Conservation (phyloP, 2,329 filamentous ascomycete genomes). For the Monosporascus sp. region DNA sequence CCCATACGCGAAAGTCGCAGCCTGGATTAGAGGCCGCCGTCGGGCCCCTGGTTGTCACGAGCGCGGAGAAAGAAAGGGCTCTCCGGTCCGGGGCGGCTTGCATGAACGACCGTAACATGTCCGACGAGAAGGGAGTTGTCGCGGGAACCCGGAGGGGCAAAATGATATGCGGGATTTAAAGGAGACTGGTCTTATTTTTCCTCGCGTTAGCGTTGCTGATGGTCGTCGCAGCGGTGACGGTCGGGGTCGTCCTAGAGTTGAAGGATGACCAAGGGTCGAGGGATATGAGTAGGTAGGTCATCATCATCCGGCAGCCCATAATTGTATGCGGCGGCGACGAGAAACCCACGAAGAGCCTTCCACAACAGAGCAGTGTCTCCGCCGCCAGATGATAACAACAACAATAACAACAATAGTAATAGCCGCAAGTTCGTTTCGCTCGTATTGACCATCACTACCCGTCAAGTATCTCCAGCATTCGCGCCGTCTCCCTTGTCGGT, state of each 20-base stretch:
- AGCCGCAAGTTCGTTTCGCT: too few relatives aligned
- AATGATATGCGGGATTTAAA: constrained; percentile 11
- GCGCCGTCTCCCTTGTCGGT: too few relatives aligned
- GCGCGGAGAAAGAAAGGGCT: constrained; percentile 8
- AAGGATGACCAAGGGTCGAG: background rate
- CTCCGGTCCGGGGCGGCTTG: background rate
- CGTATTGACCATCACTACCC: too few relatives aligned
- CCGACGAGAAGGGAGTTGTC: background rate
- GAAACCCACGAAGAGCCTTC: background rate
- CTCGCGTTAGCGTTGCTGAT: constrained; percentile 10
- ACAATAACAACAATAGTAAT: too few relatives aligned
- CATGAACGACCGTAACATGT: background rate
- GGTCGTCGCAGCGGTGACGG: constrained; percentile 11
- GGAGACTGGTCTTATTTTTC: constrained; percentile 11
- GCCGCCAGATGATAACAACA: too few relatives aligned
- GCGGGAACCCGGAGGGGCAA: background rate
- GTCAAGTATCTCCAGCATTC: too few relatives aligned
- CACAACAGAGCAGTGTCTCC: background rate
- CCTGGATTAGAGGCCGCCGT: constrained; percentile 15
- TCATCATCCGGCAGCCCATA: background rate
- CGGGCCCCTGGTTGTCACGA: constrained; percentile 13
- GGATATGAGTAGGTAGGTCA: background rate
- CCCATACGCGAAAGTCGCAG: constrained; percentile 5
- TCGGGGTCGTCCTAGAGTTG: constrained; percentile 17
- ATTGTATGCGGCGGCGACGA: background rate